A percentile compares a stretch with the other conserved stretches of the same genome.
Evolutionary conservation across 2,329 filamentous ascomycete species (phyloP).

Genomic region (Fusarium phyllophilum): DNA sequence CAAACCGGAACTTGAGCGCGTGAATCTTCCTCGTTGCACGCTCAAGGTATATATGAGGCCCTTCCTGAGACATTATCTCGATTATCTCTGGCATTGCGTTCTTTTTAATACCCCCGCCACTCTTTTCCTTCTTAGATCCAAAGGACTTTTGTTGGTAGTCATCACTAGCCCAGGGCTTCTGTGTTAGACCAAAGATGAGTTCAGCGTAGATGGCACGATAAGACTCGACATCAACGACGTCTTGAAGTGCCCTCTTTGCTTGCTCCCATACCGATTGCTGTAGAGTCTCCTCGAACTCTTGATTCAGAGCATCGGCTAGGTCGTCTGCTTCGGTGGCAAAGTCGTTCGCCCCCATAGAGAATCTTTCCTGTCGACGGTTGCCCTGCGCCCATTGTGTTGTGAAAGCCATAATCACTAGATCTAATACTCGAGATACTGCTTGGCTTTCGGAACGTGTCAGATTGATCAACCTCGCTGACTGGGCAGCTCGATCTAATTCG

Average conservation of each 20-base stretch:
- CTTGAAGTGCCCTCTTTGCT: not conserved
- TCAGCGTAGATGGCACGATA: not conserved
- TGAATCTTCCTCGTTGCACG: not conserved
- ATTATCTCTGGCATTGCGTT: not conserved
- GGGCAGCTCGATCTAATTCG: not conserved
- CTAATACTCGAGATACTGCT: not conserved
- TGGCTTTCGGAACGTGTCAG: accelerated
- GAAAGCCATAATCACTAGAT: accelerated
- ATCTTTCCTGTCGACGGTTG: not conserved
- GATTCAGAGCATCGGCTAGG: not conserved
- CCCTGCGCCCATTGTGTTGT: not conserved
- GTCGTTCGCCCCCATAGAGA: accelerated
- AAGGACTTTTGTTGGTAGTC: not conserved
- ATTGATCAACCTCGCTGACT: not conserved
- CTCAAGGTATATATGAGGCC: not conserved
- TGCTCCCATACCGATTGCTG: not conserved
- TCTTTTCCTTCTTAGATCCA: not conserved
- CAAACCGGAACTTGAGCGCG: not conserved
- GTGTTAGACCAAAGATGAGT: not conserved
- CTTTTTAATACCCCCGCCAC: not conserved
- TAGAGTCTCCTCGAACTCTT: not conserved
- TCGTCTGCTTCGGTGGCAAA: not conserved
- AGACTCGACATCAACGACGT: not conserved
- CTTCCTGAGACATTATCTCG: not conserved
- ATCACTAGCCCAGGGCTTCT: not conserved